Conservation (phyloP, 306 rosid genomes). For the Glycine latifolia region DNA sequence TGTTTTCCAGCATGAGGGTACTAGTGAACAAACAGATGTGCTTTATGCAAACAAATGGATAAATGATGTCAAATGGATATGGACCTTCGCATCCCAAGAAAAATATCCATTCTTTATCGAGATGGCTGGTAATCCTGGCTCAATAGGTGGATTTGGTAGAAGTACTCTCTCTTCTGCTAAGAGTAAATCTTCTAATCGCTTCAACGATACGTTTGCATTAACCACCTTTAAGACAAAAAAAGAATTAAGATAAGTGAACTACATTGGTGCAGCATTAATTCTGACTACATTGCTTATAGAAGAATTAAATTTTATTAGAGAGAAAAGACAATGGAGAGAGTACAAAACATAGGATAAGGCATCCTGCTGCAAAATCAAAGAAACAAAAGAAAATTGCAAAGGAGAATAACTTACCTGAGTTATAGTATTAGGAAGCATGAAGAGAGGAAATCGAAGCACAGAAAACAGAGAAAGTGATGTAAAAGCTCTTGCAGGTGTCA, state of each 20-base stretch:
- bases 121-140: conserved; percentile 80
- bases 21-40: conserved; percentile 21
- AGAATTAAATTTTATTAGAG: background rate
- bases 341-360: conserved; percentile 11
- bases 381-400: conserved; percentile 15
- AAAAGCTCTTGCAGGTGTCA: conserved; percentile 96
- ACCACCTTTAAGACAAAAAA: conserved; percentile 66
- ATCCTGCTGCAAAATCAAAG: conserved; percentile 11
- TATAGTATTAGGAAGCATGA: conserved; percentile 96
- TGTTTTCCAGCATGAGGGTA: conserved; percentile 31
- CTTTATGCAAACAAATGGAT: conserved; percentile 30
- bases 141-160: conserved; percentile 87
- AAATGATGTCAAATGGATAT: conserved; percentile 29
- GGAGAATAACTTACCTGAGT: conserved; percentile 72
- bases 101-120: conserved; percentile 84
- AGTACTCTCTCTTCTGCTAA: conserved; percentile 84
- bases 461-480: conserved; percentile 94
- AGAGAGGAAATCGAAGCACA: conserved; percentile 96
- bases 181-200: conserved; percentile 88
- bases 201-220: conserved; percentile 93
- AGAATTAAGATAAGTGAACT: conserved; percentile 41
- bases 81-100: conserved; percentile 93
- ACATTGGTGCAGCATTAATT: conserved; percentile 12
- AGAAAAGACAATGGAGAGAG: background rate
- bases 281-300: conserved; percentile 9